Conservation (phyloP, 2,329 filamentous ascomycete species). For the Aplosporella prunicola region DNA sequence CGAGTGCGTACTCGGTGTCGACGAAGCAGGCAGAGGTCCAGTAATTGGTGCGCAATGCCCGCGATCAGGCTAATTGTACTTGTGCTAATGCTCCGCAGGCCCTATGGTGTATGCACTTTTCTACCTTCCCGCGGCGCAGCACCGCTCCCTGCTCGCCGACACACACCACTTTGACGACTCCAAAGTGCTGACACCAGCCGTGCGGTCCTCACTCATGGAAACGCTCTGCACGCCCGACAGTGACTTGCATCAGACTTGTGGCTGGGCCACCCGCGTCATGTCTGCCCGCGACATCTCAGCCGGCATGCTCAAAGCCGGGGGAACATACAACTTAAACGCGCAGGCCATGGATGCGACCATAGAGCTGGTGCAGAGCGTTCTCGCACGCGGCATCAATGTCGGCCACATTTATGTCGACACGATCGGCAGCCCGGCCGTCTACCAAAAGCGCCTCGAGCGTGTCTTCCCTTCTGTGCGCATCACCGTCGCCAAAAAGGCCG, state of each 20-base stretch:
- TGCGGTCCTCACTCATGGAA: slow-evolving; percentile 63
- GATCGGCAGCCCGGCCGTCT: slow-evolving; percentile 70
- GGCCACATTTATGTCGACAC: slow-evolving; percentile 92
- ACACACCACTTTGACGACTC: slow-evolving; percentile 89
- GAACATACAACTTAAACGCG: slow-evolving; percentile 81
- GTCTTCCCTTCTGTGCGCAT: slow-evolving; percentile 62
- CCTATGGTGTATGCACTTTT: slow-evolving; percentile 63
- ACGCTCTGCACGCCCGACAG: slow-evolving; percentile 58
- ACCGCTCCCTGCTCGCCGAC: slow-evolving; percentile 64
- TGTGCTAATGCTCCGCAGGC: too few relatives aligned
- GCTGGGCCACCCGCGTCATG: slow-evolving; percentile 74
- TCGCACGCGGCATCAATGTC: slow-evolving; percentile 70
- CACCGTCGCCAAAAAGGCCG: slow-evolving; percentile 62
- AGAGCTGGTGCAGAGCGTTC: slow-evolving; percentile 66
- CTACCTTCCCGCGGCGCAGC: slow-evolving; percentile 56
- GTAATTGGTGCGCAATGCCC: slow-evolving; percentile 69
- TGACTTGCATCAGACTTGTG: slow-evolving; percentile 55
- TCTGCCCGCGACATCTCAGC: slow-evolving; percentile 76
- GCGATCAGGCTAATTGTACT: too few relatives aligned
- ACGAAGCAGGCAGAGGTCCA: slow-evolving; percentile 87
- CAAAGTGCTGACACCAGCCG: slow-evolving; percentile 75
- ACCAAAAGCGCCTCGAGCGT: slow-evolving; percentile 75
- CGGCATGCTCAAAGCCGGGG: slow-evolving; percentile 58
- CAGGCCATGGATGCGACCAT: slow-evolving; percentile 92
- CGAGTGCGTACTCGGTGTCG: slow-evolving; percentile 74